Base-by-base conservation (phyloP, 148 eudicot genomes). In the Amaranthus hypochondriacus region DNA sequence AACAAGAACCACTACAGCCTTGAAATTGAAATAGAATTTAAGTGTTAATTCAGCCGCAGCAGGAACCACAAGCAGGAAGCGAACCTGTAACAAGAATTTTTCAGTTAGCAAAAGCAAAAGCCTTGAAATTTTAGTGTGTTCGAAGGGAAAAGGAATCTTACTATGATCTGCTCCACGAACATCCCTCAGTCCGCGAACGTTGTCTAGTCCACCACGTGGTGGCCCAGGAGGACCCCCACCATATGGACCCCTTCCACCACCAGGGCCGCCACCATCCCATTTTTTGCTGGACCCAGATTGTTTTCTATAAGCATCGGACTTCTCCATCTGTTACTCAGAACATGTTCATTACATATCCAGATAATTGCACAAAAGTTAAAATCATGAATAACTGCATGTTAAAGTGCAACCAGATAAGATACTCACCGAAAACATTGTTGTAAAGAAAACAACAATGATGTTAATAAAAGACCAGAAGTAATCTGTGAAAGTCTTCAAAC, bases 221-320 rank as follows among this genome's bases (percentile, higher is more conserved):
- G 93, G 96, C 58, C 98, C 89, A 56, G 90, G 93, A 67, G 96
- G 96, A 76, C 92, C 97, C 53, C 97, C 91, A 48, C 93, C 96
- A 81, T 83, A 86, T 56, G 97, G 98, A 70, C 96, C 97, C 11
- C 85, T 82, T 79, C 95, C 97, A 68, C 93, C 97, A 64, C 95
- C 95, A 7, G 95, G 91, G 58, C 96, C 96, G 61, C 98, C 98
- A 74, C 90, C 97, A 66, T 86, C 98, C 98, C 98, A 91, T 86
- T 94, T 94, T 83, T 89, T 94, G 80, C 89, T 79, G 9, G 89
- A 78, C 68, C 90, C 96, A 10, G 86, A 87, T 46, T 89, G 83
- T 80, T 95, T 95, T 75, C 59, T 85, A 80, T 94, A 94, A 47
- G 93, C 87, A 82, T 94, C 96, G 53, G 97, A 80, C 77, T 87